These are phyloP conservation scores for Xylaria bambusicola DNA, from an alignment of 495 filamentous ascomycete genomes.

Conservation along the genomic window DNA sequence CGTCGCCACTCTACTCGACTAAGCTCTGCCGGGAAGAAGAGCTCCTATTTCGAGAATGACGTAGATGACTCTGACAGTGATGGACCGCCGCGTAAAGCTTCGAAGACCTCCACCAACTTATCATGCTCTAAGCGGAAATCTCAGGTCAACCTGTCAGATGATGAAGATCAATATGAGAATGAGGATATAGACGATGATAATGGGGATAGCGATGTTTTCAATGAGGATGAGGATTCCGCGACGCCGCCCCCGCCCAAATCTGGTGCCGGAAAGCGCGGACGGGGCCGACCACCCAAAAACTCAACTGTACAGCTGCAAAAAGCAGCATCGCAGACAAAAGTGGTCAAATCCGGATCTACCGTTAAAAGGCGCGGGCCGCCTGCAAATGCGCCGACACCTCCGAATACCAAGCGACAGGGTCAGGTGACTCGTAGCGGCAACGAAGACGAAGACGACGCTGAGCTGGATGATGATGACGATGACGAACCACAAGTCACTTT, in stretches of 20 bases:
- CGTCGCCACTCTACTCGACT: slow-evolving; percentile 42
- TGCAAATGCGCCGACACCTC: slow-evolving; percentile 16
- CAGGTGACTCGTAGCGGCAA: slow-evolving; percentile 1
- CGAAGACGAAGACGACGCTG: slow-evolving; percentile 34
- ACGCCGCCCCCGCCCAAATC: slow-evolving; percentile 13
- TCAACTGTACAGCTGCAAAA: not conserved
- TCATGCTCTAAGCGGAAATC: slow-evolving; percentile 18
- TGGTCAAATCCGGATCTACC: not conserved
- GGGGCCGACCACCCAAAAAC: slow-evolving; percentile 25
- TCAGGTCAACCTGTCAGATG: slow-evolving; percentile 24
- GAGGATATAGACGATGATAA: slow-evolving; percentile 25
- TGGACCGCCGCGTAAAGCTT: slow-evolving; percentile 17
- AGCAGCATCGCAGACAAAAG: slow-evolving; percentile 4
- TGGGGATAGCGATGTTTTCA: slow-evolving; percentile 27
- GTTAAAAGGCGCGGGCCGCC: slow-evolving; percentile 11
- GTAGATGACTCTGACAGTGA: slow-evolving; percentile 19
- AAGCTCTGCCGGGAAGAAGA: slow-evolving; percentile 37
- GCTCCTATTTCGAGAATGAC: slow-evolving; percentile 41
- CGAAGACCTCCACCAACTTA: slow-evolving; percentile 14
- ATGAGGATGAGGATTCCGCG: slow-evolving; percentile 19
- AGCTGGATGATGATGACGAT: slow-evolving; percentile 40
- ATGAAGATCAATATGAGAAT: slow-evolving; percentile 30
- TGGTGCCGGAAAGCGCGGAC: slow-evolving; percentile 19
- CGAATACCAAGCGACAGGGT: not conserved
- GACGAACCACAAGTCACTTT: slow-evolving; percentile 48